Base-by-base conservation (phyloP, 2,329 filamentous ascomycete species). In the Aspergillus uvarum region DNA sequence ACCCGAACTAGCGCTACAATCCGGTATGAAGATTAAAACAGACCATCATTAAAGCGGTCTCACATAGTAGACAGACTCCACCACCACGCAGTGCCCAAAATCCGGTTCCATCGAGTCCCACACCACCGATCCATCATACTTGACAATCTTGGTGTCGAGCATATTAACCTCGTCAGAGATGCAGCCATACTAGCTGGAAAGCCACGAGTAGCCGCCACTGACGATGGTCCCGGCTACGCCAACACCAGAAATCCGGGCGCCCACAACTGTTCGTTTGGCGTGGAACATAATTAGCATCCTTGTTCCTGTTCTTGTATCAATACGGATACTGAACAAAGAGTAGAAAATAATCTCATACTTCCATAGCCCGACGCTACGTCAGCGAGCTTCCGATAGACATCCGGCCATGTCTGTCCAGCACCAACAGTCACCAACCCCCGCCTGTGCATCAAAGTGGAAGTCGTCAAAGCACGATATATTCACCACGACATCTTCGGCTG, bases 61-160 rank as follows among this genome's bases (percentile, higher is more conserved):
- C n/a, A n/a, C n/a, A 22, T 22, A 2, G 21, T 22, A 22, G 21
- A 22, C 21, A 22, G 21, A 22, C 21, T 2, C 76, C 77, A 14
- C 75, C 75, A 1, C 76, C 77, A n/a, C 77, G 69, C 10, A 79
- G 63, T 5, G 75, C 76, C 75, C 76, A 79, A 14, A 79, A 65
- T 79, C 77, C 2, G 77, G 73, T 54, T 78, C 74, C 24, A 67
- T 21, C 8, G 71, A 72, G 1, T 76, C 76, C 77, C 77, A 79
- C 1, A 77, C 54, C 5, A 72, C 62, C 1, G 63, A 63, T 0
- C 78, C 78, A 56, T 79, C 74, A 6, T 69, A 64, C 32, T 73
- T 69, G 21, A 79, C 73, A 8, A 80, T 65, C 54, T 77, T 69
- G 2, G 71, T 73, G 60, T 79, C 76, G 1, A 79, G 67, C 58